Evolutionary conservation across 768 basidiomycete genomes (phyloP), one percentile per base, ranked within the genome.

Genomic region (Mycena maculata): DNA sequence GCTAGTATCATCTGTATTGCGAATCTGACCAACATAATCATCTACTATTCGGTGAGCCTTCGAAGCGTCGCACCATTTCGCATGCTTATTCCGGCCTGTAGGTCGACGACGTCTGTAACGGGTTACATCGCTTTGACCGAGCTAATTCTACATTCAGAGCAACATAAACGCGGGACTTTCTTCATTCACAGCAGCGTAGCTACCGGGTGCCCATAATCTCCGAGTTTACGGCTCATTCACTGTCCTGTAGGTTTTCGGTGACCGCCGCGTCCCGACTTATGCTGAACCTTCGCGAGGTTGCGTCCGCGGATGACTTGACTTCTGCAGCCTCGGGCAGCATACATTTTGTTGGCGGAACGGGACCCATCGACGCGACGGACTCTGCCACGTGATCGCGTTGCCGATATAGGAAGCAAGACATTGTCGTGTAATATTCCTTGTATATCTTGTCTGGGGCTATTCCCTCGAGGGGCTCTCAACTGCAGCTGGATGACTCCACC

Each of bases 111-210:
- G 52, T 53, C 52, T 31, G 52, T 53, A 53, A 23, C 36, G 52
- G 31, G 33, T 53, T 53, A 38, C 52, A 53, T 23, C n/a, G 33
- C 52, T 53, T 53, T 31, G 31, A 36, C 33, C 33, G 52, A 53
- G 52, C 52, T 53, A 53, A 53, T 53, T 53, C 52, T 36, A 38
- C 52, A 53, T 53, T 36, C 52, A 53, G 52, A 53, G 52, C n/a
- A 53, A 53, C 52, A 53, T 53, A 53, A 53, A 53, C 52, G 52
- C 52, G 31, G 52, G 52, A 53, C 52, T 53, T 53, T 53, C 52
- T 53, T n/a, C 52, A 53, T 53, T 53, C 52, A 53, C 52, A 20
- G 52, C 52, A 20, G 52, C 52, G 52, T 53, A 53, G 36, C 42
- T 44, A 44, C 18, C 42, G n/a, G 22, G 33, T 36, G 52, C 52